Percentiles rank a stretch among this genome's conserved stretches.
Evolutionary conservation across 345 rosid species (phyloP).

Genomic region (Syzygium grande): DNA sequence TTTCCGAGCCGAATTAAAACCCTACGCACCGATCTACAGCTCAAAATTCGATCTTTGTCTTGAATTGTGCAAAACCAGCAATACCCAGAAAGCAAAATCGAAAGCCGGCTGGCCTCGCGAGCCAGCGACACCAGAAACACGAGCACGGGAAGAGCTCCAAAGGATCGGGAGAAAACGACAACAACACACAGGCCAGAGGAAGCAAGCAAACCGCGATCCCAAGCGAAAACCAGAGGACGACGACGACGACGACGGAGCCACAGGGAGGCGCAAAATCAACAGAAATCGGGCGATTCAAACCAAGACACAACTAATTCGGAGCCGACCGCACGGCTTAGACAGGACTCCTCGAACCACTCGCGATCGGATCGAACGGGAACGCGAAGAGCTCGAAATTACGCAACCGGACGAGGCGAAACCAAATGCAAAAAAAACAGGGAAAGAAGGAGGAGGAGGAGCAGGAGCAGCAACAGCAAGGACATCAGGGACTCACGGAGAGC

Average conservation of each 20-base stretch:
- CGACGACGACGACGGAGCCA: neutral
- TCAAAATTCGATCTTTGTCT: neutral
- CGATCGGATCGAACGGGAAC: neutral
- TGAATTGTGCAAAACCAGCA: neutral
- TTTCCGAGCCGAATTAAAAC: neutral
- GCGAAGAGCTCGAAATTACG: neutral
- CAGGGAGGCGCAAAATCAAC: neutral
- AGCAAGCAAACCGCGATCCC: neutral
- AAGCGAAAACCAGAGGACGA: neutral
- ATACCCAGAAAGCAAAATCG: neutral
- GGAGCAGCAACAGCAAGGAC: neutral
- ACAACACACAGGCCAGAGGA: neutral
- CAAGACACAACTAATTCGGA: neutral
- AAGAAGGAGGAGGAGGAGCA: too few relatives aligned
- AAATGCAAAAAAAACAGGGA: neutral
- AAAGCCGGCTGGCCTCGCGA: neutral
- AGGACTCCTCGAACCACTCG: neutral
- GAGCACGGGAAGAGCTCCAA: neutral
- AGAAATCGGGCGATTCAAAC: neutral
- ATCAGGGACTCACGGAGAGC: slow-evolving; percentile 49
- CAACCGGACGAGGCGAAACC: neutral
- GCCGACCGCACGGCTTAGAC: neutral
- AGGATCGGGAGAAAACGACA: neutral
- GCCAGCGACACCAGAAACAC: neutral
- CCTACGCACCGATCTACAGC: neutral